Evolutionary conservation across 495 filamentous ascomycete genomes (phyloP), one percentile per base, ranked within the genome.

Genomic region (Hypoxylon cercidicola): DNA sequence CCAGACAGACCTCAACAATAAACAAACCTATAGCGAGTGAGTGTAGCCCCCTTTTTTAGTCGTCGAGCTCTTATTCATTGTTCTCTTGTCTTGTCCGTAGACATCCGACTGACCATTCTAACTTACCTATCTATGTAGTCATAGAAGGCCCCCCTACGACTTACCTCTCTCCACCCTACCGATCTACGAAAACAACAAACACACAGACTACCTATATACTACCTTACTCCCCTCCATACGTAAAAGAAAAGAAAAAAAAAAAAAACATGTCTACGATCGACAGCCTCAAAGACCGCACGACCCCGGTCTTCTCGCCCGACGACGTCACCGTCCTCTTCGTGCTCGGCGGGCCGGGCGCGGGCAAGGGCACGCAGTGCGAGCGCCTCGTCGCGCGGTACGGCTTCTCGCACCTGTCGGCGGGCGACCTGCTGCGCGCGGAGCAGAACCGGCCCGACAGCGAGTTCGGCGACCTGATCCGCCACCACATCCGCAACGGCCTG

Each of bases 371-470:
- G 28, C 95, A 99, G 75, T 99, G 93, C 81, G 85, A 87, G 41
- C 90, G 92, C 55, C 87, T 99, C 13, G 93, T 97, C 25, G 78
- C 82, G n/a, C 89, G 93, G 78, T 97, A 93, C 79, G 88, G 87
- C 72, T 98, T 99, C 86, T 87, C 84, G 28, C 95, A 99, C 81
- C 88, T 98, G 8, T 92, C 88, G 10, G 95, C 95, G 9, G 95
- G 96, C 49, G 95, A 99, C 79, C 84, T 99, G 16, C 87, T 99
- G 32, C 92, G 95, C 44, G 93, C 90, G 45, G 95, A 99, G 78
- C 95, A 99, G 79, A 82, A 92, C 67, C 89, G 95, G 10, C 81
- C 85, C 4, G 93, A 91, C 39, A 89, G 85, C 65, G 83, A 97
- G 74, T 97, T 96, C 77, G 95, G 95, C 71, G 83, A 89, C 30